phyloP scores from a whole-genome alignment of 2,329 filamentous ascomycete genomes.

The Pestalotiopsis sp. region DNA sequence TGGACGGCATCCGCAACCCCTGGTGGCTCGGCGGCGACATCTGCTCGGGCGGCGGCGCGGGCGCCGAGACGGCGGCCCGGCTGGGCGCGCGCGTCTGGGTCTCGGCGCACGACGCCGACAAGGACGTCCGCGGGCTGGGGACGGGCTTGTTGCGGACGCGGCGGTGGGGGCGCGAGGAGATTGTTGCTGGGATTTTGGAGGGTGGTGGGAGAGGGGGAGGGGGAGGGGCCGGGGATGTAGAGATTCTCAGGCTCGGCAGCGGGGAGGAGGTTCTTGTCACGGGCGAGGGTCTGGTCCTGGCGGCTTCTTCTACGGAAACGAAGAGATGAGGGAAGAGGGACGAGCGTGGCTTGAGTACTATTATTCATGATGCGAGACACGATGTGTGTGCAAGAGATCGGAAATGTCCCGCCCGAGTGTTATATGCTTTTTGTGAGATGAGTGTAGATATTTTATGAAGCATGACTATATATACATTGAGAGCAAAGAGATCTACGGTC shows the following conservation, averaged over 20 bases:
- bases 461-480: too few species aligned
- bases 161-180: constrained; percentile 47
- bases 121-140: constrained; percentile 55
- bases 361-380: too few species aligned
- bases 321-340: neutral
- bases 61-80: constrained; percentile 56
- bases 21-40: constrained; percentile 66
- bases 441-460: too few species aligned
- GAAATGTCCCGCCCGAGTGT: too few species aligned
- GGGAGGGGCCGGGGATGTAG: constrained; percentile 32
- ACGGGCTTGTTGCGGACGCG: constrained; percentile 52
- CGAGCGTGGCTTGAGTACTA: too few species aligned
- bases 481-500: too few species aligned
- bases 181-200: constrained; percentile 29
- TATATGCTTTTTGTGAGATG: too few species aligned
- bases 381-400: too few species aligned
- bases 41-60: constrained; percentile 58
- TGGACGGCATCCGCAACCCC: constrained; percentile 61
- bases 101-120: constrained; percentile 63
- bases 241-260: constrained; percentile 43
- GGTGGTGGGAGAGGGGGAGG: neutral
- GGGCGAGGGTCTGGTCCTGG: constrained; percentile 38
- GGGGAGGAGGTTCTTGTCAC: constrained; percentile 48
- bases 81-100: constrained; percentile 62
- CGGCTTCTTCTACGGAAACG: constrained; percentile 17